Evolutionary conservation across 2,329 filamentous ascomycete genomes (phyloP).

Genomic region (Exserohilum rostratum): DNA sequence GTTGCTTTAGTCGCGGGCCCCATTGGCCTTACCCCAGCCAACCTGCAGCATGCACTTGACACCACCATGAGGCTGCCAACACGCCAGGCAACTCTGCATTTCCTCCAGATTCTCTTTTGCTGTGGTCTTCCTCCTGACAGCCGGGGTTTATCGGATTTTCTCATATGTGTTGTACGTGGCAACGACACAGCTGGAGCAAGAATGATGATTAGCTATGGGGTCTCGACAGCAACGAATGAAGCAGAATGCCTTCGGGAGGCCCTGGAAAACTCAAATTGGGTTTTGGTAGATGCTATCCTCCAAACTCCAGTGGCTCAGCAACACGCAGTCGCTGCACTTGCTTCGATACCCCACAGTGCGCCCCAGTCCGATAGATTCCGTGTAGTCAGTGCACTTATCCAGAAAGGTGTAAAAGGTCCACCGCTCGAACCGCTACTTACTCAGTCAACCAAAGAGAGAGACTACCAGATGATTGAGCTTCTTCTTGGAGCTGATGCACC

Average conservation of each 20-base stretch:
- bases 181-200: slow-evolving; percentile 38
- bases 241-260: slow-evolving; percentile 40
- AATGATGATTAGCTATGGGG: slow-evolving; percentile 40
- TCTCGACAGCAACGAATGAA: slow-evolving; percentile 36
- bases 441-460: slow-evolving; percentile 38
- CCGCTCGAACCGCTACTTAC: slow-evolving; percentile 37
- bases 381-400: slow-evolving; percentile 32
- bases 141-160: slow-evolving; percentile 35
- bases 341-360: slow-evolving; percentile 25
- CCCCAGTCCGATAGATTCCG: slow-evolving; percentile 32
- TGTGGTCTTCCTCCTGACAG: slow-evolving; percentile 40
- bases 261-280: slow-evolving; percentile 38
- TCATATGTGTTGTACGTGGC: slow-evolving; percentile 36
- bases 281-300: slow-evolving; percentile 34
- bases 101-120: slow-evolving; percentile 42
- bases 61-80: slow-evolving; percentile 38
- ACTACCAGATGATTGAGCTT: slow-evolving; percentile 34
- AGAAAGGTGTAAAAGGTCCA: slow-evolving; percentile 37
- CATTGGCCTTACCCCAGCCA: slow-evolving; percentile 26
- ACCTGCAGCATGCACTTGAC: slow-evolving; percentile 39
- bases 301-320: slow-evolving; percentile 28
- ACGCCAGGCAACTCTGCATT: slow-evolving; percentile 34
- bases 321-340: slow-evolving; percentile 38
- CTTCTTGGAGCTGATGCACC: slow-evolving; percentile 37
- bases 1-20: slow-evolving; percentile 39